Base-by-base conservation (phyloP, 2,329 filamentous ascomycete species). In the Aspergillus bombycis region DNA sequence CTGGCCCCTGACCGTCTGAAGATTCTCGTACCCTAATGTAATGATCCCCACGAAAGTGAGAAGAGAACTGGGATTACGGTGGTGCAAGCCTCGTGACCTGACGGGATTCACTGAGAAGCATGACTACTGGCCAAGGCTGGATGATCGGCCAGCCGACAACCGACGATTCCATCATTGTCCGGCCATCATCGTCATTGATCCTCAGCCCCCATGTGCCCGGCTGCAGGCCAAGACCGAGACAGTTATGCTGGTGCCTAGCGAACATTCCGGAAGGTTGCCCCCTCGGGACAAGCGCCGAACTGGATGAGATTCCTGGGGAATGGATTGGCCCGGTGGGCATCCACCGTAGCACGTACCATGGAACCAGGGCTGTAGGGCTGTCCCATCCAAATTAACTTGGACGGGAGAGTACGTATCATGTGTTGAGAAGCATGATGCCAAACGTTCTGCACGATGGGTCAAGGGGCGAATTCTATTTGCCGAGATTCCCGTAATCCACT, bases 211-310 rank as follows among this genome's bases (percentile, higher is more conserved):
- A 30, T 26, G 14, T 32, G 23, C 55, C 43, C 57, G 16, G 8
- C 36, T 59, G 57, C 58, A 45, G 26, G 48, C 48, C 46, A 54
- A 53, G 41, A 21, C 34, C 38, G 7, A 30, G 41, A 26, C 19
- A 28, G 58, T 52, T 60, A 60, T 60, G 57, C 50, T 63, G 61
- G 61, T 63, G 61, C 61, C 61, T 63, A 60, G 61, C 41, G 61
- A 63, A 63, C 34, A 60, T 63, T 63, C 61, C 36, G 34, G 61
- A 63, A 63, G 8, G 9, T 52, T 63, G 52, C 61, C 61, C 12
- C 5, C 26, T 21, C 19, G 6, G 61, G 61, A 32, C 57, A 56
- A 62, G 56, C 56, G 61, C n/a, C 38, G 12, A 16, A 43, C 46
- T 48, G 30, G 26, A 58, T 30, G 43, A 38, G 23, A 32, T 36